phyloP scores from a whole-genome alignment of 306 rosid genomes.

The Cicer chorassanicum region DNA sequence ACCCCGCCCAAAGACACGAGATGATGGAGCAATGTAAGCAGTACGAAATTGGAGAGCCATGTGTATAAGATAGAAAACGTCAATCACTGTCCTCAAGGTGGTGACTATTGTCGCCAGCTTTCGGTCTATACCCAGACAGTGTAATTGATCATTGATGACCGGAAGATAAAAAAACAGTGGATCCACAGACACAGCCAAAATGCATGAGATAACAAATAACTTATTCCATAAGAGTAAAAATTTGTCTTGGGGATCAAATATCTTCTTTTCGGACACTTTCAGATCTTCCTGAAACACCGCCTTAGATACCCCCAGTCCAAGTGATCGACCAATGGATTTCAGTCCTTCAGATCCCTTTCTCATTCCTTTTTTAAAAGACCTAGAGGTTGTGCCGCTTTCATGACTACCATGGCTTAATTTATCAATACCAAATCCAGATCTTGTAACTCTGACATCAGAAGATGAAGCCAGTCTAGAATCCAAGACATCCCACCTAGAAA shows the following conservation, averaged over 20 bases:
- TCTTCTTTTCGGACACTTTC: constrained; percentile 84
- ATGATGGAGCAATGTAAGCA: constrained; percentile 96
- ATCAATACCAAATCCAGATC: constrained; percentile 72
- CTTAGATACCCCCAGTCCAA: constrained; percentile 84
- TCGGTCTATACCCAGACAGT: constrained; percentile 83
- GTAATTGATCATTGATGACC: constrained; percentile 59
- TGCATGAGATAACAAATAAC: constrained; percentile 81
- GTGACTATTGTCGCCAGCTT: constrained; percentile 78
- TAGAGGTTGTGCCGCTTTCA: constrained; percentile 67
- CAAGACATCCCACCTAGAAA: constrained; percentile 80
- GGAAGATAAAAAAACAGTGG: constrained; percentile 94
- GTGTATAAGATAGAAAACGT: constrained; percentile 84
- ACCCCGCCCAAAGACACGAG: constrained; percentile 98
- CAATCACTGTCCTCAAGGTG: constrained; percentile 81
- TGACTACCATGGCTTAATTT: constrained; percentile 65
- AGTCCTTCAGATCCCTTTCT: constrained; percentile 93
- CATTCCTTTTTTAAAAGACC: constrained; percentile 92
- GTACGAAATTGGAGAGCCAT: constrained; percentile 98
- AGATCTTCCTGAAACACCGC: constrained; percentile 97
- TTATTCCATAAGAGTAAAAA: constrained; percentile 83
- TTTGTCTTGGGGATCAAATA: constrained; percentile 93
- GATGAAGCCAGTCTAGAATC: constrained; percentile 78
- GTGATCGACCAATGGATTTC: constrained; percentile 85
- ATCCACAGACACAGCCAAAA: constrained; percentile 88
- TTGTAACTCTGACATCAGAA: constrained; percentile 68